These are phyloP conservation scores for Bruguiera hainesii DNA, from an alignment of 441 rosid species.

Conservation along the genomic window DNA sequence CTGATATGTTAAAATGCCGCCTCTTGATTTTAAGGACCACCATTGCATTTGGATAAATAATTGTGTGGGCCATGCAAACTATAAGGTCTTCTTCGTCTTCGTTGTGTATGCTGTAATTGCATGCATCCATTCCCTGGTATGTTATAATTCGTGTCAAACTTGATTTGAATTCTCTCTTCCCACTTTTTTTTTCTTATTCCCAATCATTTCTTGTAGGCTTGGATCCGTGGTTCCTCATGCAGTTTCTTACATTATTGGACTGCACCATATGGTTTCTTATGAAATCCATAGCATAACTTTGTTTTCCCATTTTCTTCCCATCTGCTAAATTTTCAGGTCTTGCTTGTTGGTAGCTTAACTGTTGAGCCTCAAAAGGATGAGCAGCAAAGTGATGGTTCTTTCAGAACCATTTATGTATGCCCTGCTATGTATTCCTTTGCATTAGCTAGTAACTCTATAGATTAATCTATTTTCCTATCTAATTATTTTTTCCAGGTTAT, in stretches of 20 bases:
- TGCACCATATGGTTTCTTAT: background rate
- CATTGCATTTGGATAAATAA: slow-evolving; percentile 98
- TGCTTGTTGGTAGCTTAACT: slow-evolving; percentile 85
- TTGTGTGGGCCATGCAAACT: slow-evolving; percentile 92
- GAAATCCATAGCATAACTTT: slow-evolving; percentile 10
- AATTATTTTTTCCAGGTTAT: slow-evolving; percentile 52
- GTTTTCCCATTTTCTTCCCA: background rate
- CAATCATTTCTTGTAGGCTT: background rate
- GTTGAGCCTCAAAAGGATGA: slow-evolving; percentile 63
- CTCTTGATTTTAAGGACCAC: slow-evolving; percentile 69
- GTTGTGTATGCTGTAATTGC: slow-evolving; percentile 68
- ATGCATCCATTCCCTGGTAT: slow-evolving; percentile 82
- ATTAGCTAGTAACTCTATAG: slow-evolving; percentile 8
- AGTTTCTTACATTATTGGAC: slow-evolving; percentile 1
- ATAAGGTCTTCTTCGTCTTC: slow-evolving; percentile 80
- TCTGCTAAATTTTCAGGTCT: slow-evolving; percentile 43
- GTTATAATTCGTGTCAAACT: slow-evolving; percentile 10
- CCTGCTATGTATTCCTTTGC: slow-evolving; percentile 8
- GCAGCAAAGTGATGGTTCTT: slow-evolving; percentile 55
- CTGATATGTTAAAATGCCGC: slow-evolving; percentile 21
- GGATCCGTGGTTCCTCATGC: background rate
- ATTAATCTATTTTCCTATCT: slow-evolving; percentile 11
- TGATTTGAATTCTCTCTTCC: slow-evolving; percentile 5
- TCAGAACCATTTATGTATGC: slow-evolving; percentile 67
- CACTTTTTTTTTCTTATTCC: background rate